Percentiles rank a stretch among this genome's conserved stretches.
Evolutionary conservation across 2,329 filamentous ascomycete genomes (phyloP).

Genomic region (Truncatella angustata): DNA sequence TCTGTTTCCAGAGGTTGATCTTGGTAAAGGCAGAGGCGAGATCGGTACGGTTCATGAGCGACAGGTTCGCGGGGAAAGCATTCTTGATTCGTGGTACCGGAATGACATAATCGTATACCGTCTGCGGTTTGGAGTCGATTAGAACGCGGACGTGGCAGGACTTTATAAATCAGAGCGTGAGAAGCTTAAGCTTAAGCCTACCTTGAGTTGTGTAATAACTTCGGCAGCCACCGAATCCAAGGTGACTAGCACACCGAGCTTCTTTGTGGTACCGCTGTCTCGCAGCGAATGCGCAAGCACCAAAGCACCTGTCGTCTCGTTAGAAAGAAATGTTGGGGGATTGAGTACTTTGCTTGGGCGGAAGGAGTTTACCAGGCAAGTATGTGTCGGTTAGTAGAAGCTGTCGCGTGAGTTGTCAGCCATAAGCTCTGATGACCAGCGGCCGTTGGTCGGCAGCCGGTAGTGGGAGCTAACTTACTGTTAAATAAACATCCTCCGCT

Average conservation of each 20-base stretch:
- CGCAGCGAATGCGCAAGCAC: conserved; percentile 92
- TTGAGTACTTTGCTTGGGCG: conserved; percentile 11
- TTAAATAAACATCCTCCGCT: conserved; percentile 19
- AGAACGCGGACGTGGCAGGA: too few species aligned
- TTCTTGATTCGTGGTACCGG: conserved; percentile 80
- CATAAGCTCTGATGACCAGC: conserved; percentile 4
- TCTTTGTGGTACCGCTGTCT: conserved; percentile 84
- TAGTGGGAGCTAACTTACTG: conserved; percentile 10
- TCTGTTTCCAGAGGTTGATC: conserved; percentile 89
- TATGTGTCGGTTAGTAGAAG: conserved; percentile 91
- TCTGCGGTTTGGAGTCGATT: conserved; percentile 48
- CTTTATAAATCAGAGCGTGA: too few species aligned
- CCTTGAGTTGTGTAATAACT: conserved; percentile 77
- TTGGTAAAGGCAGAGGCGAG: conserved; percentile 94
- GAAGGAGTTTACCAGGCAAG: conserved; percentile 70
- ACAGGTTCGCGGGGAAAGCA: conserved; percentile 74
- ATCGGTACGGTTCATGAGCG: conserved; percentile 88
- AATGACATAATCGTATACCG: conserved; percentile 84
- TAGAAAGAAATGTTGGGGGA: conserved; percentile 13
- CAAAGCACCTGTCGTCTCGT: conserved; percentile 65
- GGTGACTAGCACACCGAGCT: conserved; percentile 81
- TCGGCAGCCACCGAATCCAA: conserved; percentile 73
- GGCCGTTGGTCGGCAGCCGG: not conserved
- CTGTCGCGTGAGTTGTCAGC: conserved; percentile 47
- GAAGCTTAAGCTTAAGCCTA: too few species aligned